Conservation (phyloP, 140 eudicot species). For the Stevia rebaudiana region DNA sequence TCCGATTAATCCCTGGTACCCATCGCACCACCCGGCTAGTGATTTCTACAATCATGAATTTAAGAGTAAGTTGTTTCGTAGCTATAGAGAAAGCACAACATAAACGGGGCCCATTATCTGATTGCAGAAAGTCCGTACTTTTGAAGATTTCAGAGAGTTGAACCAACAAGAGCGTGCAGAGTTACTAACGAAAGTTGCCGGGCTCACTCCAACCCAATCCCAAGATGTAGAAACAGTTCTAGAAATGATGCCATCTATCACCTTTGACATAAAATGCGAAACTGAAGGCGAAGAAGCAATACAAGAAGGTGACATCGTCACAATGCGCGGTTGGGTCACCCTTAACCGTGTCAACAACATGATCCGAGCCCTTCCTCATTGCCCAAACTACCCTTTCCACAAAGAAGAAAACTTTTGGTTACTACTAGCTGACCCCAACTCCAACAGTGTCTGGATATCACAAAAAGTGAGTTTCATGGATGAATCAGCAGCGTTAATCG, state of each 20-base stretch:
- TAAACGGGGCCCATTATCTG: not conserved
- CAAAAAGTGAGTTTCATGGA: conserved; percentile 87
- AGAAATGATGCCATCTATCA: conserved; percentile 77
- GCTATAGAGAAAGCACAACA: not conserved
- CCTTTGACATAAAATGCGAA: conserved; percentile 63
- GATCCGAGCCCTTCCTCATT: conserved; percentile 69
- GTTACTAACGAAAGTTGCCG: conserved; percentile 55
- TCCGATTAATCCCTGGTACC: too few species aligned
- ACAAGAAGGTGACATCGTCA: conserved; percentile 88
- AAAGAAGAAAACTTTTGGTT: conserved; percentile 87
- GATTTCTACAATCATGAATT: too few species aligned
- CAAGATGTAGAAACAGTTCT: conserved; percentile 79
- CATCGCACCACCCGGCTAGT: too few species aligned
- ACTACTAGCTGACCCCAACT: conserved; percentile 62
- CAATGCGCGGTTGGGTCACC: conserved; percentile 82
- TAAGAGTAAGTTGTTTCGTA: too few species aligned
- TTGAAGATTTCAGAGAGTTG: conserved; percentile 73
- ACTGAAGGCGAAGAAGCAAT: conserved; percentile 96
- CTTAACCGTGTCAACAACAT: conserved; percentile 52
- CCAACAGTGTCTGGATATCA: conserved; percentile 79
- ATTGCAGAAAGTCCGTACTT: conserved; percentile 63
- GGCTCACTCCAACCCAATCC: conserved; percentile 47
- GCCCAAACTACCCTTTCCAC: conserved; percentile 71
- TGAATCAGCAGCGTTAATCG: conserved; percentile 66
- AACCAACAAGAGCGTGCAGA: conserved; percentile 64